Percentiles rank a stretch among this genome's conserved stretches.
Conservation (phyloP, 345 rosid genomes). For the Raphanus raphanistrum region DNA sequence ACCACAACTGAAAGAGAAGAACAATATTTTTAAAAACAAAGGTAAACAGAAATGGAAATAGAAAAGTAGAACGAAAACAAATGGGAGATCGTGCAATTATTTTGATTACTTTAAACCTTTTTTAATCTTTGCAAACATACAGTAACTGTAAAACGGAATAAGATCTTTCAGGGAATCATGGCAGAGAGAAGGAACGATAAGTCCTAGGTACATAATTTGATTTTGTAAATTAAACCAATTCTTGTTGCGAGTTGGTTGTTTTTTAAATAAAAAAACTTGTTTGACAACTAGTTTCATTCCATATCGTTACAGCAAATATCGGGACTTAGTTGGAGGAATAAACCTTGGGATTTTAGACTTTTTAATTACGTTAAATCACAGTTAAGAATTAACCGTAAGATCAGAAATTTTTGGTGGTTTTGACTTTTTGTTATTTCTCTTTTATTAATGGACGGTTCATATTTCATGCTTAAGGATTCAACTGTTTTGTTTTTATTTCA, state of each 20-base stretch:
- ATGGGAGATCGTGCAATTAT: conserved; percentile 22
- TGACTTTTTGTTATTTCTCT: neutral
- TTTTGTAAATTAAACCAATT: neutral
- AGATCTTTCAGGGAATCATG: conserved; percentile 29
- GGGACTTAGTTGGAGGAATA: conserved; percentile 16
- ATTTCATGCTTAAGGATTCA: neutral
- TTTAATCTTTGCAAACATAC: conserved; percentile 3
- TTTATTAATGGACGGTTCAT: neutral
- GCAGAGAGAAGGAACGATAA: conserved; percentile 17
- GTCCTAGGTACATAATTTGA: conserved; percentile 14
- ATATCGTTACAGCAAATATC: conserved; percentile 32
- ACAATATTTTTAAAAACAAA: neutral
- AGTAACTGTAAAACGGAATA: conserved; percentile 30
- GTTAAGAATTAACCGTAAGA: neutral
- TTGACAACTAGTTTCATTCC: conserved; percentile 21
- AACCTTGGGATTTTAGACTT: conserved; percentile 14
- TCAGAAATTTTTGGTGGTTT: neutral
- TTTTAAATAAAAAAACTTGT: neutral
- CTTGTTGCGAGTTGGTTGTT: conserved; percentile 25
- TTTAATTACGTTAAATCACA: neutral
- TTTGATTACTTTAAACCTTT: neutral
- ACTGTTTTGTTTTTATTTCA: neutral
- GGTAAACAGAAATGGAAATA: neutral
- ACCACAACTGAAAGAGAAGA: conserved; percentile 31
- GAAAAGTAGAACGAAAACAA: conserved; percentile 7